Percentiles rank a stretch among this genome's conserved stretches.
Evolutionary conservation across 371 early-diverging fungal species (phyloP).

Genomic region (Racocetra persica): DNA sequence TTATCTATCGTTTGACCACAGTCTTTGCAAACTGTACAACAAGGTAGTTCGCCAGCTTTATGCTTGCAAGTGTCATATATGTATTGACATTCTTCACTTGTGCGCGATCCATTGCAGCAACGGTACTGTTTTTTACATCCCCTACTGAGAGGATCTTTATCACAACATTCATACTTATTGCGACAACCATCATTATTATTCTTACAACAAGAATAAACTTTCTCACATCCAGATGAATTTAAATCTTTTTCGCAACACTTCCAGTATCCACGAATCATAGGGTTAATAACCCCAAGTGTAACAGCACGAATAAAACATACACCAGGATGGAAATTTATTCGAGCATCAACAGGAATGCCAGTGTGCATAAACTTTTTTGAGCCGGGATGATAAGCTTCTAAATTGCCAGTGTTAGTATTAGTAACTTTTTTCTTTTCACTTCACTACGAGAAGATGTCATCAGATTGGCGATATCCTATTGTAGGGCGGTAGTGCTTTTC

Average conservation of each 20-base stretch:
- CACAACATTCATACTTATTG: background rate
- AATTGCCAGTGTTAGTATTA: too few species aligned
- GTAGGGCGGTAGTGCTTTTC: too few species aligned
- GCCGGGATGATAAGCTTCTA: background rate
- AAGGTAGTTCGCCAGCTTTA: background rate
- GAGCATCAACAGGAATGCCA: too few species aligned
- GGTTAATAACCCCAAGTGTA: background rate
- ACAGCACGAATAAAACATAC: too few species aligned
- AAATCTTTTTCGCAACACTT: background rate
- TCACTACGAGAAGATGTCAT: too few species aligned
- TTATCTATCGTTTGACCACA: background rate
- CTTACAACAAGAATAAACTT: background rate
- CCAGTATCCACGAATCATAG: background rate
- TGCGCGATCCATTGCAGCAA: background rate
- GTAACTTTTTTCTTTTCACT: background rate
- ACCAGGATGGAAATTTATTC: too few species aligned
- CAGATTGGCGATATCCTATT: too few species aligned
- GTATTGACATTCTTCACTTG: background rate
- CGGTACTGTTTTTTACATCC: background rate
- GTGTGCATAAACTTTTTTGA: background rate
- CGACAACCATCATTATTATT: background rate
- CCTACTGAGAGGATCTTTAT: background rate
- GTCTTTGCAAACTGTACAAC: constrained; percentile 2
- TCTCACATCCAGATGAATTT: background rate
- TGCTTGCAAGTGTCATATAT: background rate